A percentile compares a stretch with the other conserved stretches of the same genome.
Conservation (phyloP, 1,284 basidiomycete genomes). For the Cerrena zonata region DNA sequence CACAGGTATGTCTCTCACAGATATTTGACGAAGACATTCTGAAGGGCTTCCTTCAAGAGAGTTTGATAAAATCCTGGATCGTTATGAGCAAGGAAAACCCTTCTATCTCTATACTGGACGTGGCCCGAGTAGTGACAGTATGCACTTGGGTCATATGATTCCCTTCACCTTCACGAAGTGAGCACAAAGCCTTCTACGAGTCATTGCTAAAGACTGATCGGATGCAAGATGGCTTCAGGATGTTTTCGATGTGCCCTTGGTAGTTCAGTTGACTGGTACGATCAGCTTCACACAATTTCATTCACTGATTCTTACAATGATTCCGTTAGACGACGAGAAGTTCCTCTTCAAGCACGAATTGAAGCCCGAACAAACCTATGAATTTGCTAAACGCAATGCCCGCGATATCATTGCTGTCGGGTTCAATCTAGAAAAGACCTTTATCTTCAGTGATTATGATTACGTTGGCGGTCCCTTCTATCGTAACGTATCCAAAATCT, state of each 20-base stretch:
- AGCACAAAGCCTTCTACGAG: conserved; percentile 22
- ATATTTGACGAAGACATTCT: neutral
- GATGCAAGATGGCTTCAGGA: conserved; percentile 85
- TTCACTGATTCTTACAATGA: neutral
- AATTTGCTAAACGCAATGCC: conserved; percentile 83
- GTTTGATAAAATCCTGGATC: conserved; percentile 88
- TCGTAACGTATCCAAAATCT: conserved; percentile 89
- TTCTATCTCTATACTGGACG: conserved; percentile 98
- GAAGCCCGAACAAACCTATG: conserved; percentile 83
- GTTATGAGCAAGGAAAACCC: conserved; percentile 94
- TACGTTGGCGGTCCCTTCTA: conserved; percentile 92
- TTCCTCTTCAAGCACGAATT: conserved; percentile 96
- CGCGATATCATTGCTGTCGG: conserved; percentile 96
- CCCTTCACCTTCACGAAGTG: conserved; percentile 97
- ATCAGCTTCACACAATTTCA: neutral
- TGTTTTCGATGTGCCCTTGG: conserved; percentile 90
- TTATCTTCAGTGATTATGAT: conserved; percentile 92
- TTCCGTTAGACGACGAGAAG: conserved; percentile 93
- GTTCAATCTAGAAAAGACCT: conserved; percentile 88
- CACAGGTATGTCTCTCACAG: conserved; percentile 66
- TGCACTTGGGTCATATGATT: conserved; percentile 97
- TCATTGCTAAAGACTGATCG: neutral
- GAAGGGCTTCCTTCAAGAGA: conserved; percentile 51
- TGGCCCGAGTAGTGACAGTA: conserved; percentile 92
- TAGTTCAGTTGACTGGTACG: conserved; percentile 87